These are phyloP conservation scores for Mycena venus DNA, from an alignment of 768 basidiomycete genomes.

Conservation along the genomic window DNA sequence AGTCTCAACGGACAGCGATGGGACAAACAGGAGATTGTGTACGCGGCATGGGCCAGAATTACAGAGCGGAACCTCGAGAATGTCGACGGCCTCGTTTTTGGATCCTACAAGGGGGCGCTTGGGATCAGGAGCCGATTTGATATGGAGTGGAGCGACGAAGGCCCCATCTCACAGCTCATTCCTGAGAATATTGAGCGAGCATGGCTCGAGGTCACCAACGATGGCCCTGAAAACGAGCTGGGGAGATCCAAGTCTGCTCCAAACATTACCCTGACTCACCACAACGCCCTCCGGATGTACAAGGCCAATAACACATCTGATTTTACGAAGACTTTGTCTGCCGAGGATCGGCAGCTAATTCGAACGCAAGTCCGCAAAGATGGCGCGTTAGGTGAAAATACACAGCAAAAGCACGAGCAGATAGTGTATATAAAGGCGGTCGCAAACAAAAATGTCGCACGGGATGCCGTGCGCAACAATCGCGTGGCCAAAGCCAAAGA, in stretches of 20 bases:
- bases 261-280: background rate
- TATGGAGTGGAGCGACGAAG: background rate
- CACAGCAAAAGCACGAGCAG: background rate
- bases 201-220: slow-evolving; percentile 36
- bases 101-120: slow-evolving; percentile 6
- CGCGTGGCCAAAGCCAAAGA: background rate
- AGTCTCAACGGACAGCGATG: slow-evolving; percentile 21
- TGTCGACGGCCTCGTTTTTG: slow-evolving; percentile 7
- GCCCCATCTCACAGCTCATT: background rate
- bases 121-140: slow-evolving; percentile 1
- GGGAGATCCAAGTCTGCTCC: background rate
- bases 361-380: background rate
- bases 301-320: background rate
- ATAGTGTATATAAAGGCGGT: background rate
- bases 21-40: slow-evolving; percentile 23
- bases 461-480: background rate
- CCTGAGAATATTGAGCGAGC: background rate
- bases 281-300: too few species aligned
- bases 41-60: background rate
- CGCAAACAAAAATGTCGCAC: background rate
- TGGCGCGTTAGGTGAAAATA: background rate
- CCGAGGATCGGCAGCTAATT: background rate
- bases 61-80: background rate
- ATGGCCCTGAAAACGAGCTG: slow-evolving; percentile 33
- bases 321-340: background rate